Conservation (phyloP, 331 rosid genomes). For the Prunus yedoensis region DNA sequence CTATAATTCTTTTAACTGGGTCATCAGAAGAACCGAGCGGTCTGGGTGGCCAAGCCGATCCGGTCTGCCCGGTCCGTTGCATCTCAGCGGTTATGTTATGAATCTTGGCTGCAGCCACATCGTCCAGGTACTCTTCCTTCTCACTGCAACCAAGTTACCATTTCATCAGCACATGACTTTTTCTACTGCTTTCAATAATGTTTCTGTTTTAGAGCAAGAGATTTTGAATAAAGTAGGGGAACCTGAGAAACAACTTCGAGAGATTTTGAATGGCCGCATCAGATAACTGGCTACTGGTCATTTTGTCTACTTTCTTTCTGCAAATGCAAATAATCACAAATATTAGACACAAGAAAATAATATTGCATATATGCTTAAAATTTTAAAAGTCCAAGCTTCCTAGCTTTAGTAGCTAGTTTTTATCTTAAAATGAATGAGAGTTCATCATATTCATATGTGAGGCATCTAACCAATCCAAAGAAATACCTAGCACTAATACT, state of each 20-base stretch:
- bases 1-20: constrained; percentile 10
- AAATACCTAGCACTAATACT: no score
- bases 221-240: no score
- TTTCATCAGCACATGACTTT: no score
- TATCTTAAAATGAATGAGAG: no score
- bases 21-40: background rate
- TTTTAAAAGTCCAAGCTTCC: no score
- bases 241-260: background rate
- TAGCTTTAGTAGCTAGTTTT: no score
- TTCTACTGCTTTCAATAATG: no score
- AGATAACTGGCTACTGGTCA: background rate
- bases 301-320: constrained; percentile 3
- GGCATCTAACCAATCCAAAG: no score
- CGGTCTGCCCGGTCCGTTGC: background rate
- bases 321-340: background rate
- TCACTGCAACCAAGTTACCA: background rate
- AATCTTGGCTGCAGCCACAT: constrained; percentile 13
- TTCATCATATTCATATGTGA: no score
- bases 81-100: background rate
- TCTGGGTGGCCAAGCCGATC: no score
- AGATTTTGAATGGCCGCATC: background rate
- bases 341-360: background rate
- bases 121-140: constrained; percentile 1
- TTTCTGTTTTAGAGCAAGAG: no score
- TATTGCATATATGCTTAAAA: no score